Evolutionary conservation across 2,329 filamentous ascomycete species (phyloP), one percentile per base, ranked within the genome.

Genomic region (Neonectria coccinea): DNA sequence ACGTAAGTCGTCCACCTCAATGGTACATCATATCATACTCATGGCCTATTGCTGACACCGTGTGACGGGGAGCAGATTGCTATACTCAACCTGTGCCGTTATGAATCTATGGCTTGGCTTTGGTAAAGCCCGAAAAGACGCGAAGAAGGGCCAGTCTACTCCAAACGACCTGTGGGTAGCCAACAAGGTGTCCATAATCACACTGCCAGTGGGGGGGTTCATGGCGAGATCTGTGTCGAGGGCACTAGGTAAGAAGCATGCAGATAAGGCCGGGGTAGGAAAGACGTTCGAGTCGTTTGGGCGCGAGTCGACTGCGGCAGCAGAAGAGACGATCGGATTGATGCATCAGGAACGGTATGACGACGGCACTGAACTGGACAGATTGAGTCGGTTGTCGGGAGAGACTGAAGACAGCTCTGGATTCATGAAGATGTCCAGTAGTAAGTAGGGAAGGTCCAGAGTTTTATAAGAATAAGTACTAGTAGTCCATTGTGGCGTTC

Each of bases 81-180:
- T 60, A n/a, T 60, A 55, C n/a, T 33, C 54, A 12, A 22, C 50
- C 2, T 60, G 51, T 9, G 58, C 58, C n/a, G 9, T 55, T 11
- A 39, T 48, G 12, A 60, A 54, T 20, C 16, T 60, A 16, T 33
- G 58, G 33, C 18, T 60, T 10, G 58, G 58, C 51, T 55, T 55
- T 25, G 31, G 48, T 7, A 44, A 39, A 50, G 58, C 58, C 5
- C 50, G 42, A 1, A 52, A 48, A 22, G 58, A 60, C 10, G 51
- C 50, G 2, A 50, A 33, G 10, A 27, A 50, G 20, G 58, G 41
- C 12, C 50, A 33, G 5, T 39, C 31, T 18, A 55, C 44, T 18
- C 29, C 42, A 4, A 55, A 31, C 2, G 58, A 55, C 27, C 22
- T 29, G 29, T 48, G 45, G n/a, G 41, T 60, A 11, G 41, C 31